Conservation (phyloP, 768 basidiomycete genomes). For the Crepidotus variabilis region DNA sequence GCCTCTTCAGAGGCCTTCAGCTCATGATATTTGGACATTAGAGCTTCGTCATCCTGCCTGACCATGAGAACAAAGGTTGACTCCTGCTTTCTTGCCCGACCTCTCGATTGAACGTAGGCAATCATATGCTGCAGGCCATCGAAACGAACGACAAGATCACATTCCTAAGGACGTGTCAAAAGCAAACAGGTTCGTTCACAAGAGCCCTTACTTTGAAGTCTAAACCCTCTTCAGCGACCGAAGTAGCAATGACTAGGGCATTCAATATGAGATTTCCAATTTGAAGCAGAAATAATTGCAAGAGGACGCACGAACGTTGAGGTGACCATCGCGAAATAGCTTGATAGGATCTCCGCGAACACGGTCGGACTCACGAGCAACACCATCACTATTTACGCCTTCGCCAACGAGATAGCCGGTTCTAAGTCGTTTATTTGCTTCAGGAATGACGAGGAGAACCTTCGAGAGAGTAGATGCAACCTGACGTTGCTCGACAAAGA, state of each 20-base stretch:
- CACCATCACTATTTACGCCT: slow-evolving; percentile 42
- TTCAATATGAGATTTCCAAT: background rate
- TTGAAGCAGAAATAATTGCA: slow-evolving; percentile 1
- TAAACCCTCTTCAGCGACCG: slow-evolving; percentile 89
- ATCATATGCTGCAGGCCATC: slow-evolving; percentile 80
- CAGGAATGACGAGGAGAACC: slow-evolving; percentile 57
- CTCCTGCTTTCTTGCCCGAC: slow-evolving; percentile 71
- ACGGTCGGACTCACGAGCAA: slow-evolving; percentile 34
- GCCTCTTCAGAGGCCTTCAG: slow-evolving; percentile 62
- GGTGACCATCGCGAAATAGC: slow-evolving; percentile 57
- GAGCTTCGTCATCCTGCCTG: slow-evolving; percentile 50
- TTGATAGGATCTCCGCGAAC: slow-evolving; percentile 58
- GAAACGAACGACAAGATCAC: slow-evolving; percentile 84
- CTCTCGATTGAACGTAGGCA: slow-evolving; percentile 86
- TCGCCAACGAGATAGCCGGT: slow-evolving; percentile 73
- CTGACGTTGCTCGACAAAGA: slow-evolving; percentile 87
- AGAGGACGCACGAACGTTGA: slow-evolving; percentile 61
- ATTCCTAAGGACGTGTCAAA: slow-evolving; percentile 46
- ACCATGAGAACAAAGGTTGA: slow-evolving; percentile 85
- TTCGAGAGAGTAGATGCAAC: slow-evolving; percentile 67
- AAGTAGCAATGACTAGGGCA: slow-evolving; percentile 67
- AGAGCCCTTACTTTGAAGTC: slow-evolving; percentile 67
- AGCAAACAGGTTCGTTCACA: slow-evolving; percentile 1
- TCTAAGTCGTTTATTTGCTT: slow-evolving; percentile 51
- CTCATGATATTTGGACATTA: slow-evolving; percentile 53